Percentiles rank a stretch among this genome's conserved stretches.
Evolutionary conservation across 225 moss, liverwort and hornwort species (phyloP).

Genomic region (Thuidium tamariscinum): DNA sequence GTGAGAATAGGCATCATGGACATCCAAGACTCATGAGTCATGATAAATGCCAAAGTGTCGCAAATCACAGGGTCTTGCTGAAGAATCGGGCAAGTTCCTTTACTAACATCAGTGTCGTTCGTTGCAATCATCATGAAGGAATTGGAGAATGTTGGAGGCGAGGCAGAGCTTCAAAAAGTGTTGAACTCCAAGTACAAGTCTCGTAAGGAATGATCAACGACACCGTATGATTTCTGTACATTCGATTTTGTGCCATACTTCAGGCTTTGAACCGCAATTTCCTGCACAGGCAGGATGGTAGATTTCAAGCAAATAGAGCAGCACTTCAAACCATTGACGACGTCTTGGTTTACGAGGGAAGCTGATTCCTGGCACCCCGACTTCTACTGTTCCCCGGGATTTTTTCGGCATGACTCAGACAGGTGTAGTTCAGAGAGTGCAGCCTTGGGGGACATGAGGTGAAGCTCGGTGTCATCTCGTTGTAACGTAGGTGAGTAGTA

Average conservation of each 20-base stretch:
- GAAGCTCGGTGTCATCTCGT: neutral
- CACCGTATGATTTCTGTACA: neutral
- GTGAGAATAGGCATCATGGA: neutral
- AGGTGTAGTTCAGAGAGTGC: neutral
- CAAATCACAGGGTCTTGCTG: neutral
- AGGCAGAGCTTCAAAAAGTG: conserved; percentile 29
- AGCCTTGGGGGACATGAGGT: neutral
- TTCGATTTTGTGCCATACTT: neutral
- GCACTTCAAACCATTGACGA: neutral
- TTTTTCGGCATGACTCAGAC: neutral
- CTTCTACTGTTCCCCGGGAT: neutral
- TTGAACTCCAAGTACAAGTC: conserved; percentile 2
- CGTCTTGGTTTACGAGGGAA: neutral
- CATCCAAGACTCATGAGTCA: neutral
- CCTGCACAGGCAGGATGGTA: neutral
- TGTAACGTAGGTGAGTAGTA: neutral
- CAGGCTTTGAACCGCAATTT: neutral
- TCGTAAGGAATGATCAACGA: neutral
- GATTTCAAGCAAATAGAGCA: neutral
- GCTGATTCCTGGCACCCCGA: neutral
- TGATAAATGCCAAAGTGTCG: neutral
- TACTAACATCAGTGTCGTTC: neutral
- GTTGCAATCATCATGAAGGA: neutral
- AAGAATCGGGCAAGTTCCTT: neutral
- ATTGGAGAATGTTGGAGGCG: conserved; percentile 32